Evolutionary conservation across 2,329 filamentous ascomycete species (phyloP).

Genomic region (Neofusicoccum ribis): DNA sequence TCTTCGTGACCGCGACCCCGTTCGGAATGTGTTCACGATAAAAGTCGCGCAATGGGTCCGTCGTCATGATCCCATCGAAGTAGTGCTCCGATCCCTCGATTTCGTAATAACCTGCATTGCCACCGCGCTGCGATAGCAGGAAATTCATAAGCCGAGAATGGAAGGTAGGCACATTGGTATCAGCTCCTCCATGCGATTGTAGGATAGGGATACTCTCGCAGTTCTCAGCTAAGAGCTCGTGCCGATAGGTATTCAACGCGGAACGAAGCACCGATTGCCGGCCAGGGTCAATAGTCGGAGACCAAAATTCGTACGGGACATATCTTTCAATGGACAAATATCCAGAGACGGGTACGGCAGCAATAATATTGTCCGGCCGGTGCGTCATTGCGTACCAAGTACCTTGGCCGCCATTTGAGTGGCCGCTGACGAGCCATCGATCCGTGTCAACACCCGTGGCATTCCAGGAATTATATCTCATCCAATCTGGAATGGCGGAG

Average conservation of each 20-base stretch:
- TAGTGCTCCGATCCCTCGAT: slow-evolving; percentile 52
- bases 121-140: slow-evolving; percentile 46
- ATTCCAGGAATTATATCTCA: slow-evolving; percentile 48
- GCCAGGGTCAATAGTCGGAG: slow-evolving; percentile 50
- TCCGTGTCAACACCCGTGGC: slow-evolving; percentile 48
- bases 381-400: slow-evolving; percentile 59
- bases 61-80: slow-evolving; percentile 59
- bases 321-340: slow-evolving; percentile 62
- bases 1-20: slow-evolving; percentile 24
- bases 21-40: slow-evolving; percentile 41
- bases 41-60: slow-evolving; percentile 49
- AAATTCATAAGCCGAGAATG: slow-evolving; percentile 57
- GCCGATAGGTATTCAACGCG: slow-evolving; percentile 54
- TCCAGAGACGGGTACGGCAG: slow-evolving; percentile 58
- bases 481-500: slow-evolving; percentile 52
- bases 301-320: slow-evolving; percentile 59
- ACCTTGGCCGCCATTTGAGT: slow-evolving; percentile 63
- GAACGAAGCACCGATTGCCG: slow-evolving; percentile 50
- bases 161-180: slow-evolving; percentile 61
- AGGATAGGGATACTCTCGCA: slow-evolving; percentile 53
- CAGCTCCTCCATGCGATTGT: slow-evolving; percentile 57
- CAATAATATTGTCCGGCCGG: slow-evolving; percentile 57
- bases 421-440: slow-evolving; percentile 56
- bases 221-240: slow-evolving; percentile 57
- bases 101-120: slow-evolving; percentile 51